Percentiles rank a stretch among this genome's conserved stretches.
Conservation (phyloP, 225 moss, liverwort and hornwort genomes). For the Marchantia paleacea region DNA sequence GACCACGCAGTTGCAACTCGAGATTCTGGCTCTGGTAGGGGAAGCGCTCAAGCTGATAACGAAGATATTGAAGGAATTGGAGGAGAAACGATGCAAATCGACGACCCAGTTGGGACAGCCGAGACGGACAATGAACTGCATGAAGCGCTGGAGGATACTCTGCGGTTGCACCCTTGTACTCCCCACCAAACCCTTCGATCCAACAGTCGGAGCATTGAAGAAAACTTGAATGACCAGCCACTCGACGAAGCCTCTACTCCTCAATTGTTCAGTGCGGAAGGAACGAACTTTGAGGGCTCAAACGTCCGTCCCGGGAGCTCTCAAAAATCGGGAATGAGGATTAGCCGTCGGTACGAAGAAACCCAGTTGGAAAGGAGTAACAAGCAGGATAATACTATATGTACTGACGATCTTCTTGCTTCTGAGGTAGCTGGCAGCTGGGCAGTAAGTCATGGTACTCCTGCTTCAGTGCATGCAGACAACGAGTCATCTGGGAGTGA, state of each 20-base stretch:
- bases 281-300: not conserved
- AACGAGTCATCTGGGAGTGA: constrained; percentile 43
- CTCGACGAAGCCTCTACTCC: not conserved
- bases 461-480: constrained; percentile 42
- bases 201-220: not conserved
- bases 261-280: not conserved
- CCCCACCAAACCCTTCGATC: not conserved
- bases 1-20: not conserved
- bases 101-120: constrained; percentile 17
- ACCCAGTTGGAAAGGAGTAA: constrained; percentile 22
- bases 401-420: constrained; percentile 49
- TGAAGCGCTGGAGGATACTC: constrained; percentile 2
- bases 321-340: constrained; percentile 3
- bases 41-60: constrained; percentile 20
- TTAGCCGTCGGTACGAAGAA: constrained; percentile 1
- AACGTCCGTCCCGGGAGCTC: not conserved
- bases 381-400: constrained; percentile 32
- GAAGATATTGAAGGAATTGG: not conserved
- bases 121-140: constrained; percentile 9
- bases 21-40: constrained; percentile 7
- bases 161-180: constrained; percentile 2
- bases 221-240: not conserved
- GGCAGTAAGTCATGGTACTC: constrained; percentile 41
- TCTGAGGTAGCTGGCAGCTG: constrained; percentile 56
- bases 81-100: constrained; percentile 33